Evolutionary conservation across 805 yeast genomes (phyloP).

Genomic region (Pichia pseudocactophila): DNA sequence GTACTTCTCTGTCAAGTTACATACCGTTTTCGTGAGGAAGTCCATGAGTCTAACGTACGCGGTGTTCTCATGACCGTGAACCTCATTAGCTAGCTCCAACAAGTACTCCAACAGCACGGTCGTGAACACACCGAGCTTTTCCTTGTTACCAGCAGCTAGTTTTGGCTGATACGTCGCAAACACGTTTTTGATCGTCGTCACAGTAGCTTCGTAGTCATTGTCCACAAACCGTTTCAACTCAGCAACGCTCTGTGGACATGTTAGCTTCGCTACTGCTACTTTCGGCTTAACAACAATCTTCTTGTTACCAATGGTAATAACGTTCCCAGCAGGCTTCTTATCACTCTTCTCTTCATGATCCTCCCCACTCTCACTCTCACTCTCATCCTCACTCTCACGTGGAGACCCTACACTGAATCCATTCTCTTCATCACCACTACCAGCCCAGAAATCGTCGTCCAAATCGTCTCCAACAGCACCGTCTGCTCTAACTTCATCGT

Average conservation of each 20-base stretch:
- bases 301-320: slow-evolving; percentile 29
- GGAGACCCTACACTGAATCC: slow-evolving; percentile 34
- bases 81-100: slow-evolving; percentile 35
- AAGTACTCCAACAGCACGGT: slow-evolving; percentile 56
- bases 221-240: slow-evolving; percentile 32
- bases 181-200: slow-evolving; percentile 43
- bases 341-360: slow-evolving; percentile 27
- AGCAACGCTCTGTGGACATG: slow-evolving; percentile 43
- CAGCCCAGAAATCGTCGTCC: slow-evolving; percentile 61
- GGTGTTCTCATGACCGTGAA: slow-evolving; percentile 16
- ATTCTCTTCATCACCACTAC: slow-evolving; percentile 39
- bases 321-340: slow-evolving; percentile 11
- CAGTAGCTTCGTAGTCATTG: slow-evolving; percentile 33
- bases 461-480: slow-evolving; percentile 58
- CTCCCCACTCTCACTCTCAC: slow-evolving; percentile 29
- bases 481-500: slow-evolving; percentile 28
- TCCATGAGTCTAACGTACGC: slow-evolving; percentile 27
- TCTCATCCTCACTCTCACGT: slow-evolving; percentile 32
- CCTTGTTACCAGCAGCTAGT: slow-evolving; percentile 74
- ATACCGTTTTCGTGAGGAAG: slow-evolving; percentile 37
- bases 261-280: slow-evolving; percentile 12
- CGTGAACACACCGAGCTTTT: slow-evolving; percentile 55
- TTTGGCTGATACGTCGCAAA: slow-evolving; percentile 63
- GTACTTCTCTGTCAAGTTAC: slow-evolving; percentile 55
- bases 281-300: slow-evolving; percentile 19